A percentile compares a stretch with the other conserved stretches of the same genome.
These are phyloP conservation scores for Immersiella caudata DNA, from an alignment of 495 filamentous ascomycete genomes.

Conservation along the genomic window DNA sequence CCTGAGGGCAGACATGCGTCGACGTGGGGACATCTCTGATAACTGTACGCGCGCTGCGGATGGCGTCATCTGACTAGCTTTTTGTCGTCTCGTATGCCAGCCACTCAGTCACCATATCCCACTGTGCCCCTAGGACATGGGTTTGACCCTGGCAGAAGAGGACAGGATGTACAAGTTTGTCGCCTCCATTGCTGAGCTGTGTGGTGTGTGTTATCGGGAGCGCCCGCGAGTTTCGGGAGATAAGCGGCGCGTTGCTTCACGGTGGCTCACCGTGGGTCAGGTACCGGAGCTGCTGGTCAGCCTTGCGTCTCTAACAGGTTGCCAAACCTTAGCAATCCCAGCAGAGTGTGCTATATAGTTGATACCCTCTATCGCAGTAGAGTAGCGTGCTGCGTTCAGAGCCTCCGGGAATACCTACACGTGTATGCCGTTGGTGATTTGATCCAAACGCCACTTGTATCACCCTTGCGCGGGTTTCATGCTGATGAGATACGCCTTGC, in stretches of 20 bases:
- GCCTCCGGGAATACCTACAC: no score
- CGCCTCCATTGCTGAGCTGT: not conserved
- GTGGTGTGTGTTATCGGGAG: not conserved
- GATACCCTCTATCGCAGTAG: no score
- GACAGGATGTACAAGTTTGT: not conserved
- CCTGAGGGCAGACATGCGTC: not conserved
- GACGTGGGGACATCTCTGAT: not conserved
- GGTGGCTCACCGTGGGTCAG: not conserved
- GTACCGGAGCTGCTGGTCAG: not conserved
- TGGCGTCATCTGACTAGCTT: not conserved
- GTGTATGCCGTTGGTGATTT: not conserved
- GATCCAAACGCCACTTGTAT: not conserved
- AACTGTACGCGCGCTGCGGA: not conserved
- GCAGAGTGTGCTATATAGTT: not conserved
- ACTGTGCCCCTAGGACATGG: not conserved
- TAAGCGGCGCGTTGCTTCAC: not conserved
- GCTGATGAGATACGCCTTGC: constrained; percentile 3
- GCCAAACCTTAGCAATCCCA: not conserved
- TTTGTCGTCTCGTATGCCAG: constrained; percentile 1
- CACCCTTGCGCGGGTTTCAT: not conserved
- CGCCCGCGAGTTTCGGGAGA: not conserved
- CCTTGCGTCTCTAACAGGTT: not conserved
- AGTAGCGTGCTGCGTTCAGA: not conserved
- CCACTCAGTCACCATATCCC: not conserved
- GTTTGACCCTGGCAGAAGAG: not conserved